Evolutionary conservation across 352 stramenopile species (phyloP).

Genomic region (Globisporangium emineosum): DNA sequence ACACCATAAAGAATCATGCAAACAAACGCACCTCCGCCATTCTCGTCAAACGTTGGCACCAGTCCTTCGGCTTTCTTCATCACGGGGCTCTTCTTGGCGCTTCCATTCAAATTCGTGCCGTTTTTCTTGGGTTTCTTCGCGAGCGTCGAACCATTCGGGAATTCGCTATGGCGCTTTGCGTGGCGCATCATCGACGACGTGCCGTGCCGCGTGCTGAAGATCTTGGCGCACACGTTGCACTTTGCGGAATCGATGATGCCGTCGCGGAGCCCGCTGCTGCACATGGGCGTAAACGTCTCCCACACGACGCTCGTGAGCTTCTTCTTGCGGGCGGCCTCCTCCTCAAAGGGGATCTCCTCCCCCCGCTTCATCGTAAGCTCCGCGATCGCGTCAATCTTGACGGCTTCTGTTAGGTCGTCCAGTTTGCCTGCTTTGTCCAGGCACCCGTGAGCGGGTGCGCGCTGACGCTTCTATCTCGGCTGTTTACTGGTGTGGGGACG

Average conservation of each 20-base stretch:
- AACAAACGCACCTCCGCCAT: slow-evolving; percentile 44
- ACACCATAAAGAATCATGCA: slow-evolving; percentile 4
- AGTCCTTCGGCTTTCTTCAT: slow-evolving; percentile 44
- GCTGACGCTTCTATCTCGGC: background rate
- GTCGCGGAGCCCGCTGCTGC: slow-evolving; percentile 58
- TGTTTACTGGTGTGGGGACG: background rate
- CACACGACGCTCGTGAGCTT: slow-evolving; percentile 82
- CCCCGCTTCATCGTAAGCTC: slow-evolving; percentile 48
- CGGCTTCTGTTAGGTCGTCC: slow-evolving; percentile 25
- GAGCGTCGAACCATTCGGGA: slow-evolving; percentile 43
- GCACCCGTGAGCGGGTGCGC: background rate
- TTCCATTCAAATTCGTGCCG: slow-evolving; percentile 20
- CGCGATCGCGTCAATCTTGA: slow-evolving; percentile 39
- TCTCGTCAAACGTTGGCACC: slow-evolving; percentile 49
- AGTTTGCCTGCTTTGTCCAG: slow-evolving; percentile 17
- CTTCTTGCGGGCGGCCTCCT: slow-evolving; percentile 68
- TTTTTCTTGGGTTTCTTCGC: slow-evolving; percentile 58
- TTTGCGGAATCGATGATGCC: slow-evolving; percentile 72
- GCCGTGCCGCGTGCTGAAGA: slow-evolving; percentile 77
- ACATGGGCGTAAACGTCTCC: slow-evolving; percentile 78
- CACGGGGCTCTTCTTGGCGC: slow-evolving; percentile 39
- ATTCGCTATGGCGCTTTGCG: slow-evolving; percentile 72
- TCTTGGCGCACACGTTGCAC: slow-evolving; percentile 70
- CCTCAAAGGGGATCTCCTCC: slow-evolving; percentile 61
- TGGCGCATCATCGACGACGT: slow-evolving; percentile 85